Evolutionary conservation across 1,139 yeast species (phyloP).

Genomic region (Suhomyces yuchorum): DNA sequence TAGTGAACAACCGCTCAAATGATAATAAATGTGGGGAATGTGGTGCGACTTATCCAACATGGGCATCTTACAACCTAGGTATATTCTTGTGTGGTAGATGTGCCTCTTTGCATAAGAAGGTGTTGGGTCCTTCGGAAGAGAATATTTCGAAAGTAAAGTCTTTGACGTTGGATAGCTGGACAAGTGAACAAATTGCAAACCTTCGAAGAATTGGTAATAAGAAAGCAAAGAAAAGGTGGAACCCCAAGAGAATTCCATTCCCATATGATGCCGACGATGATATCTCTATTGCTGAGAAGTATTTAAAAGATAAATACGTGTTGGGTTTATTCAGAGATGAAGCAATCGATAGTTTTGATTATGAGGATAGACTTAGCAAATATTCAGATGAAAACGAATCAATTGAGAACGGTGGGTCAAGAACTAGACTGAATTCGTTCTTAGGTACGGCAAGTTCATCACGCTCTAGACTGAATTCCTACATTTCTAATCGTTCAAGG

Average conservation of each 20-base stretch:
- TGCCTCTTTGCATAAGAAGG: conserved; percentile 73
- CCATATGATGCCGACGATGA: conserved; percentile 71
- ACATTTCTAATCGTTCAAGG: conserved; percentile 17
- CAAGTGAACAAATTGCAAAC: conserved; percentile 57
- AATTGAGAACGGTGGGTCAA: conserved; percentile 5
- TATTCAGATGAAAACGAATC: conserved; percentile 20
- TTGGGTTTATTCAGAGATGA: conserved; percentile 48
- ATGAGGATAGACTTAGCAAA: conserved; percentile 24
- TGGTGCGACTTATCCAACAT: conserved; percentile 60
- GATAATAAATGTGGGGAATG: conserved; percentile 77
- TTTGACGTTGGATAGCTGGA: conserved; percentile 80
- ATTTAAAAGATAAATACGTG: conserved; percentile 56
- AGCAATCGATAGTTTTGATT: conserved; percentile 25
- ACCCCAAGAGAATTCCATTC: conserved; percentile 60
- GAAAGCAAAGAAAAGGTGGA: conserved; percentile 65
- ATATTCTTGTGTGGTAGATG: conserved; percentile 76
- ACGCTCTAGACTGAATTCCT: conserved; percentile 25
- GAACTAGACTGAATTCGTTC: conserved; percentile 14
- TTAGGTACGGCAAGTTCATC: conserved; percentile 4
- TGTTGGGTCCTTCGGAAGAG: conserved; percentile 54
- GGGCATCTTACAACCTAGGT: conserved; percentile 57
- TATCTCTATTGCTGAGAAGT: conserved; percentile 43
- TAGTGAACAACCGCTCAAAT: conserved; percentile 42
- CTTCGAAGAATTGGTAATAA: conserved; percentile 67
- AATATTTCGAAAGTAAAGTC: conserved; percentile 72